Base-by-base conservation (phyloP, 129 eudicot genomes). In the Flaveria sonorensis region DNA sequence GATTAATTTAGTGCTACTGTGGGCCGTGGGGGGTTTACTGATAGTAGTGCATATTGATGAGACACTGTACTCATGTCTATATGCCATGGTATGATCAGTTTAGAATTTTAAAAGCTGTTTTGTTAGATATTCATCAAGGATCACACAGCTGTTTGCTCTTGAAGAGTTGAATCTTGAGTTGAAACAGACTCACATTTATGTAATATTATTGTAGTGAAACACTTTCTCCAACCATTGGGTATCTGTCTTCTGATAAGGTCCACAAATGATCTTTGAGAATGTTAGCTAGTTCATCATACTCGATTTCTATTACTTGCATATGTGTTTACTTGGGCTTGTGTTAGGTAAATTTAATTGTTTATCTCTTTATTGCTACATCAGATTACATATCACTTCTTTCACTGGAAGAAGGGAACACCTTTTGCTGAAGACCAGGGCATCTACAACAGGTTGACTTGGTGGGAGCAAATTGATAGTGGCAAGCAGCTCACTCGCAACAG, bases 351-450 rank as follows among this genome's bases (percentile, higher is more conserved):
- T 14, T 9, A 26, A 52, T 10, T 20, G 74, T 30, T 46, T 13
- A 64, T 59, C 71, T 19, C 28, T 70, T 59, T 74, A 19, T 56
- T 63, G 32, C 16, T 50, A 16, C 2, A 39, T 73, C 82, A 93
- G 96, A 86, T 93, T 69, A 93, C 98, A 11, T 93, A 90, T 84
- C 93, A 90, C 30, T 93, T 77, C 84, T 93, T 93, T 81, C 98
- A 93, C 85, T 93, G 98, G 98, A 90, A 87, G 87, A 93, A 93
- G 84, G 98, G 98, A 46, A 93, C 98, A 32, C 98, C 98, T 12
- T 93, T 93, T 85, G 92, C 96, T 67, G 98, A 90, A 62, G 98
- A 93, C 78, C 98, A 93, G 83, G 98, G 98, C 19, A 86, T 93
- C 87, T 93, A 90, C 97, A 93, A 93, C 83, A 89, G 97, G 77